phyloP scores from a whole-genome alignment of 305 asterid species.

The Fraxinus dipetala region DNA sequence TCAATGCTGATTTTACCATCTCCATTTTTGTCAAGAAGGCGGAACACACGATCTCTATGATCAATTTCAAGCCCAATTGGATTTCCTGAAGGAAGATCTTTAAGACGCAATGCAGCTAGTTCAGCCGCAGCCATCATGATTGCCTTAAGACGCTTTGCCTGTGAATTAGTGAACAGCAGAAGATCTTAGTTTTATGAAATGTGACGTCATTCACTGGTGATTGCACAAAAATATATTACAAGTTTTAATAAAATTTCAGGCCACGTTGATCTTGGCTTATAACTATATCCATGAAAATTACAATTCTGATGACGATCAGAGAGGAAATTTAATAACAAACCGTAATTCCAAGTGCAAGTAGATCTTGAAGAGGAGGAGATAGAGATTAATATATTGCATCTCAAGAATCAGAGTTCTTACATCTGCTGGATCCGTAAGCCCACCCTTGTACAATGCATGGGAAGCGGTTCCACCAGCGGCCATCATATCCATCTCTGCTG shows the following conservation, averaged over 20 bases:
- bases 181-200: constrained; percentile 22
- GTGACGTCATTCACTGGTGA: neutral
- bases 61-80: constrained; percentile 49
- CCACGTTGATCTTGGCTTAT: neutral
- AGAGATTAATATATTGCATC: neutral
- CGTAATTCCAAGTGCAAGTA: neutral
- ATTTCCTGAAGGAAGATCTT: constrained; percentile 64
- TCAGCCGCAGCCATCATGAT: constrained; percentile 97
- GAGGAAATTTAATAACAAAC: neutral
- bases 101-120: constrained; percentile 76
- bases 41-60: constrained; percentile 57
- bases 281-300: neutral
- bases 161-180: constrained; percentile 24
- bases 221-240: neutral
- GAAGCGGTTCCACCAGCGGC: constrained; percentile 94
- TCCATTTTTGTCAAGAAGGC: constrained; percentile 86
- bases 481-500: constrained; percentile 75
- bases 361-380: constrained; percentile 11
- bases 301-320: neutral
- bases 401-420: constrained; percentile 29
- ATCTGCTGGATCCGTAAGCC: constrained; percentile 84
- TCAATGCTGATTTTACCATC: constrained; percentile 91
- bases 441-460: constrained; percentile 85
- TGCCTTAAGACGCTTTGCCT: constrained; percentile 85
- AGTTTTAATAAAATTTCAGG: neutral